Evolutionary conservation across 163 green algal genomes (phyloP).

Genomic region (Coccomyxa subellipsoidea): DNA sequence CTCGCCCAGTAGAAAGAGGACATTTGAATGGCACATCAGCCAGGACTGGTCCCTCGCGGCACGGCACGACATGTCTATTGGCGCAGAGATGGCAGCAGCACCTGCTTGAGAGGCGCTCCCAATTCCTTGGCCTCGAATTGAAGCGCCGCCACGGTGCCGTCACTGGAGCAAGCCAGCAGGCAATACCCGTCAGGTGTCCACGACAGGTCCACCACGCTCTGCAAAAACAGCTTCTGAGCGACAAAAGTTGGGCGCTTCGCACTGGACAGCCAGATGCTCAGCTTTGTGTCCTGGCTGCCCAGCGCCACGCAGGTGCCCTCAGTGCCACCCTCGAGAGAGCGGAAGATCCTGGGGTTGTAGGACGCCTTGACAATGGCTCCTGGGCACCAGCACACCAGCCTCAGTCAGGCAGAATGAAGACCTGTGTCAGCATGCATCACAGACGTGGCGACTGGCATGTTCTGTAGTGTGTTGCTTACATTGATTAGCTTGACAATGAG

Average conservation of each 20-base stretch:
- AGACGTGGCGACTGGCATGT: too few species aligned
- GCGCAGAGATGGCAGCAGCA: not conserved
- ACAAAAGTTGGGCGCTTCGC: slow-evolving; percentile 46
- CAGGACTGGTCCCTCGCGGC: too few species aligned
- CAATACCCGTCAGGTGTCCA: slow-evolving; percentile 75
- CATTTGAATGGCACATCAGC: too few species aligned
- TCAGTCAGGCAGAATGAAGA: too few species aligned
- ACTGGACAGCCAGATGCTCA: slow-evolving; percentile 37
- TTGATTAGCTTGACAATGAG: too few species aligned
- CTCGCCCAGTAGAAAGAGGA: too few species aligned
- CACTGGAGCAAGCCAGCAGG: slow-evolving; percentile 74
- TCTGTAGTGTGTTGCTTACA: too few species aligned
- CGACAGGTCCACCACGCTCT: slow-evolving; percentile 69
- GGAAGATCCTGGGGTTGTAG: slow-evolving; percentile 76
- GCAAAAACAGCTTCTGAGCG: slow-evolving; percentile 51
- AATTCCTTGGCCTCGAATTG: slow-evolving; percentile 67
- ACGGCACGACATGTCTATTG: not conserved
- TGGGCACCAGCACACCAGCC: not conserved
- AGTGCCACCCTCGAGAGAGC: too few species aligned
- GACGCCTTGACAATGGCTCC: slow-evolving; percentile 59
- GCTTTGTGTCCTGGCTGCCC: slow-evolving; percentile 59
- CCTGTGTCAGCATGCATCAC: too few species aligned
- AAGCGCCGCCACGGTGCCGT: slow-evolving; percentile 55
- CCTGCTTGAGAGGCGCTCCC: slow-evolving; percentile 33
- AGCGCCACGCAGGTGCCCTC: slow-evolving; percentile 43